Evolutionary conservation across 2,329 filamentous ascomycete species (phyloP), one percentile per base, ranked within the genome.

Genomic region (Colletotrichum brevisporum): DNA sequence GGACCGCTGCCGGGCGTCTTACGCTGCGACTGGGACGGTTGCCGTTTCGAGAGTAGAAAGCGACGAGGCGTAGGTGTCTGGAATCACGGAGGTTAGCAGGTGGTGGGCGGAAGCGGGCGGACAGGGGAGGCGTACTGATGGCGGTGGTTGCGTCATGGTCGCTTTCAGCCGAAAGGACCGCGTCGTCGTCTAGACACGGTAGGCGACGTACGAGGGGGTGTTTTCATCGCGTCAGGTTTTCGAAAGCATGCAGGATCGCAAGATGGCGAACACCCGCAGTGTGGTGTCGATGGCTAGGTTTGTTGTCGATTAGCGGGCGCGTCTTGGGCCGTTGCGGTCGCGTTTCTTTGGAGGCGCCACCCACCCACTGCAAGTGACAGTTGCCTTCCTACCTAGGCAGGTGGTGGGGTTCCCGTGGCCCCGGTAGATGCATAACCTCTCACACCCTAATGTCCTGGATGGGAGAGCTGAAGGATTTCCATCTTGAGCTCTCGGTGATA

Each of bases 61-160:
- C 79, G 77, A 68, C 80, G 76, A 21, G 81, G 80, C 6, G 79
- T 77, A 5, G 81, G 79, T 41, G 82, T 83, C 81, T 83, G 56
- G 6, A 3, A 13, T 0, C 24, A 21, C 2, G 1, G 9, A 12
- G 47, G 47, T 63, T 0, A 63, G 51, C 52, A 31, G 24, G 1
- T 43, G 13, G 1, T 8, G 4, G 3, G 24, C 0, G 8, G 13
- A 1, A n/a, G 27, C 13, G 13, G 13, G 48, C 26, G 13, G 15
- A 24, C 4, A 3, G 45, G 24, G 10, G 9, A 45, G 21, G 15
- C 56, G 15, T 1, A 70, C 67, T 41, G 67, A 70, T 57, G 67
- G 67, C 48, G 67, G 63, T 63, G 63, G 67, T 57, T 67, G 67
- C 63, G 67, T 70, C 67, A 70, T 70, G 36, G 41, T 21, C n/a